Conservation (phyloP, 805 yeast genomes). For the Kodamaea neixiangensis region DNA sequence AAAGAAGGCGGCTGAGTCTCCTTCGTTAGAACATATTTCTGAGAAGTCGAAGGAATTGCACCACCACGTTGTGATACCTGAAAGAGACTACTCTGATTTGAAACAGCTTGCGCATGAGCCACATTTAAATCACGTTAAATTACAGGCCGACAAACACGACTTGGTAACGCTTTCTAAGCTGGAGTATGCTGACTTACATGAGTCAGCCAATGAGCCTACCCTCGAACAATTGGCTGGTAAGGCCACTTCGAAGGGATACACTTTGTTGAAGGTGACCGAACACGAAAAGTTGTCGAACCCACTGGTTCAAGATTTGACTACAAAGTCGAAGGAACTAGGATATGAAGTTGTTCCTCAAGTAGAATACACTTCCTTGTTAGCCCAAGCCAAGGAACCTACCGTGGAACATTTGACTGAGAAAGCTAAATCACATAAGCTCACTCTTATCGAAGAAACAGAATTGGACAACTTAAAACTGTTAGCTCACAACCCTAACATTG, state of each 20-base stretch:
- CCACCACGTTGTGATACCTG: conserved; percentile 13
- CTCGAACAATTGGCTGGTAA: conserved; percentile 16
- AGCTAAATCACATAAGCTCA: conserved; percentile 16
- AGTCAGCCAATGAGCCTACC: conserved; percentile 34
- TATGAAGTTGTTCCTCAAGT: conserved; percentile 4
- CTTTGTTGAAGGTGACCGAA: conserved; percentile 15
- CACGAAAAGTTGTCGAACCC: conserved; percentile 14
- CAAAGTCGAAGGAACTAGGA: conserved; percentile 2
- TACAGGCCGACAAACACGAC: conserved; percentile 35
- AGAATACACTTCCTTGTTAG: not conserved
- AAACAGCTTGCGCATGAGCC: conserved; percentile 17
- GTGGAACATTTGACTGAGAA: conserved; percentile 20
- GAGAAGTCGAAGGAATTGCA: conserved; percentile 29
- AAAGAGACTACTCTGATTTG: conserved; percentile 16
- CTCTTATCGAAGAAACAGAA: conserved; percentile 15
- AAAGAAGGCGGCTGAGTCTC: conserved; percentile 13
- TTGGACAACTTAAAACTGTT: conserved; percentile 14
- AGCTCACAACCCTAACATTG: conserved; percentile 21
- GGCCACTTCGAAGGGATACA: conserved; percentile 21
- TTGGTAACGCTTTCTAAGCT: conserved; percentile 32
- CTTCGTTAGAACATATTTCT: conserved; percentile 33
- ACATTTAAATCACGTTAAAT: conserved; percentile 33
- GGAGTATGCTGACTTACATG: conserved; percentile 35
- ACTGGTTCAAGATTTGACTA: not conserved
- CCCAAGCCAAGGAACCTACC: conserved; percentile 19